Conservation (phyloP, 1,284 basidiomycete species). For the Ganoderma leucocontextum region DNA sequence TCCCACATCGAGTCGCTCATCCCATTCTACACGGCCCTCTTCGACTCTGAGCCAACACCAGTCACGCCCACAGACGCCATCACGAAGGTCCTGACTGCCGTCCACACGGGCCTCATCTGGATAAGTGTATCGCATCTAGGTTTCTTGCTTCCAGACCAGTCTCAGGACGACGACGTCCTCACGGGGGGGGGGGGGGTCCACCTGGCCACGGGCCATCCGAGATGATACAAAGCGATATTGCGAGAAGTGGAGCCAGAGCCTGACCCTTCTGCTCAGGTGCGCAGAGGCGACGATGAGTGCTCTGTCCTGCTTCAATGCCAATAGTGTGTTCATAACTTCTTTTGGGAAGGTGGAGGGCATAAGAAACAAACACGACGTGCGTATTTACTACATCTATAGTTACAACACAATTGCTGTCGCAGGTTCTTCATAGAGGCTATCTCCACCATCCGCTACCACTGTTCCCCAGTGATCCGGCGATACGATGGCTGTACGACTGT, state of each 20-base stretch:
- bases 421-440: neutral
- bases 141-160: slow-evolving; percentile 21
- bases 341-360: neutral
- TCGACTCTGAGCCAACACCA: slow-evolving; percentile 1
- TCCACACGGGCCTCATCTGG: slow-evolving; percentile 29
- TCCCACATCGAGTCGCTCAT: slow-evolving; percentile 31
- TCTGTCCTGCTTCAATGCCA: neutral
- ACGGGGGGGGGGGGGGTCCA: slow-evolving; percentile 16
- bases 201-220: slow-evolving; percentile 17
- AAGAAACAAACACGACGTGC: too few species aligned
- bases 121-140: slow-evolving; percentile 21
- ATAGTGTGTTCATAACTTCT: neutral
- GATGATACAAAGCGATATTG: slow-evolving; percentile 12
- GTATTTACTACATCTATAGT: too few species aligned
- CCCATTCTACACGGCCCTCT: slow-evolving; percentile 33
- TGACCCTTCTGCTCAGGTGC: neutral
- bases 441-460: neutral
- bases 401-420: neutral
- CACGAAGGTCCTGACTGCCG: slow-evolving; percentile 8
- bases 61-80: slow-evolving; percentile 20
- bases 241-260: slow-evolving; percentile 6
- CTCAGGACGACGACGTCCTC: neutral
- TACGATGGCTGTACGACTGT: neutral
- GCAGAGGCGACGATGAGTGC: neutral
- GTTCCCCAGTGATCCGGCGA: neutral